Evolutionary conservation across 2,329 filamentous ascomycete species (phyloP), one percentile per base, ranked within the genome.

Genomic region (Cadophora malorum): DNA sequence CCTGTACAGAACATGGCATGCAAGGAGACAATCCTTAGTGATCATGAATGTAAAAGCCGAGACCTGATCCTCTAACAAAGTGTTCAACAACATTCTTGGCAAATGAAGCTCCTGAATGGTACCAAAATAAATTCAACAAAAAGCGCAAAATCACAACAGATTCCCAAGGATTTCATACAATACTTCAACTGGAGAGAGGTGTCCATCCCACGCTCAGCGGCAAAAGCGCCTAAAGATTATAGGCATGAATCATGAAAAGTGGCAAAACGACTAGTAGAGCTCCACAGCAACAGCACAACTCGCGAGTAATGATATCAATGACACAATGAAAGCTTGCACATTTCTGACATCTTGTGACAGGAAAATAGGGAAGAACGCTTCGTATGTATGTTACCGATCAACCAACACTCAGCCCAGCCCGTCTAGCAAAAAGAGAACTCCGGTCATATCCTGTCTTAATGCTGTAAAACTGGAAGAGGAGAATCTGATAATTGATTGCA

Each of bases 401-500:
- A 21, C 45, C 45, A 21, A 21, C 45, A 49, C 45, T 21, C 45
- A 49, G 6, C 45, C 45, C 45, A 21, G 45, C 33, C 31, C 33
- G 33, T 33, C 23, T 31, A 25, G 21, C 23, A 63, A 35, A 21
- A 14, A 45, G 41, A 55, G 12, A 56, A 49, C 19, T 50, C 41
- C 38, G 10, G 4, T 28, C 23, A 14, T 50, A 28, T 50, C 38
- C 25, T 49, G 14, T 62, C 10, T 50, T 33, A 5, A 5, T 62
- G 25, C 28, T 31, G 59, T 4, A 28, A 4, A 41, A 63, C 47
- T 55, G 45, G 60, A 68, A 73, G 72, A 72, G 71, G 71, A 72
- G 71, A 59, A 69, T 71, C 66, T 68, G 60, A 56, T 71, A 68
- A 68, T 73, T 58, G 23, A 64, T 45, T 19, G 33, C 35, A 59